These are phyloP conservation scores for Colletotrichum sp. DNA, from an alignment of 2,329 filamentous ascomycete genomes.

Conservation along the genomic window DNA sequence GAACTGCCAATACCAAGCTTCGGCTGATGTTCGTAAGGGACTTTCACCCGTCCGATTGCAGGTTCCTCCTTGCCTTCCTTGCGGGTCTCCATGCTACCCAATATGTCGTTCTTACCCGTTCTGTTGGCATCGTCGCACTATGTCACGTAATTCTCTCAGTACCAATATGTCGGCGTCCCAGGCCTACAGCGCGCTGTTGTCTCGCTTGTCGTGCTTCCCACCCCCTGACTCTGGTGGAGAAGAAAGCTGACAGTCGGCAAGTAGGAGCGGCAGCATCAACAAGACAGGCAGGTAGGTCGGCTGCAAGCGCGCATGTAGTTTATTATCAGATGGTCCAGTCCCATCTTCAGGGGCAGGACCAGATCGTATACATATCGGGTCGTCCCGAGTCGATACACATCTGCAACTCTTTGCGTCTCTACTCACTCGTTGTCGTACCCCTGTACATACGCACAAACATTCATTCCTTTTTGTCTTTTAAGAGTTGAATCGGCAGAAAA, in stretches of 20 bases:
- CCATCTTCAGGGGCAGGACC: background rate
- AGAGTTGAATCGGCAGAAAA: background rate
- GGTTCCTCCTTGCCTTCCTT: background rate
- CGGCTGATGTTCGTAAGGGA: background rate
- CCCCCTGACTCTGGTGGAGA: conserved; percentile 5
- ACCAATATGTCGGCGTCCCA: background rate
- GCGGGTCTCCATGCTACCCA: background rate
- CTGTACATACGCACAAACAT: conserved; percentile 3
- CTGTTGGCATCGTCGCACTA: background rate
- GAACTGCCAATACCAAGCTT: background rate
- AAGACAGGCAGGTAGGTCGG: background rate
- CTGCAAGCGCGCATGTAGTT: background rate
- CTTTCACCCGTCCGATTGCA: background rate
- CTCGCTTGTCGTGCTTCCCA: background rate
- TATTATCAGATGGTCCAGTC: background rate
- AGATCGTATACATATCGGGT: background rate
- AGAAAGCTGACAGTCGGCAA: background rate
- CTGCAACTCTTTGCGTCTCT: background rate
- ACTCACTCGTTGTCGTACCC: background rate
- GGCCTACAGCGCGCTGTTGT: background rate
- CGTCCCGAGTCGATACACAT: background rate
- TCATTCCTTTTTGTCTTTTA: background rate
- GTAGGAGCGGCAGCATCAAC: background rate
- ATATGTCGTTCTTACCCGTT: background rate
- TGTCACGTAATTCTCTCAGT: background rate